A percentile compares a stretch with the other conserved stretches of the same genome.
Evolutionary conservation across 2,329 filamentous ascomycete species (phyloP).

Genomic region (Karstenula rhodostoma): DNA sequence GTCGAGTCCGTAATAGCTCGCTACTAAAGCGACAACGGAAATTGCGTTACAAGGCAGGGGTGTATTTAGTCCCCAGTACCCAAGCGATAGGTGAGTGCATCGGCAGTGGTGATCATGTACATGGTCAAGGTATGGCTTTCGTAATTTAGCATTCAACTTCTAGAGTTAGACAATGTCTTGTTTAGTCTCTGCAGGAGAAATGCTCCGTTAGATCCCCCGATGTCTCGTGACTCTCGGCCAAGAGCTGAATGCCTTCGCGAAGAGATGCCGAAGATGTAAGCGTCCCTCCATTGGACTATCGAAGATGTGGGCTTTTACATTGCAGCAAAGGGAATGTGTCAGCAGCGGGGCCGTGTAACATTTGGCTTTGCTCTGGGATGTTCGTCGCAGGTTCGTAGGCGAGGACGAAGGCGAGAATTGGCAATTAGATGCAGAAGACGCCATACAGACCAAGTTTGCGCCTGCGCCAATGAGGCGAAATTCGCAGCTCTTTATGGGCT

Average conservation of each 20-base stretch:
- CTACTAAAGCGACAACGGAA: background rate
- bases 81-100: background rate
- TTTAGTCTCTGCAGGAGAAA: constrained; percentile 1
- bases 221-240: background rate
- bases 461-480: constrained; percentile 26
- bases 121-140: background rate
- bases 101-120: background rate
- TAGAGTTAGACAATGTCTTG: constrained; percentile 4
- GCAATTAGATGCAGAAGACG: constrained; percentile 15
- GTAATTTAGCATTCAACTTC: constrained; percentile 5
- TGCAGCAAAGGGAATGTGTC: constrained; percentile 1
- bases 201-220: background rate
- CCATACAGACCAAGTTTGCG: constrained; percentile 21
- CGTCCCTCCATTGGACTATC: background rate
- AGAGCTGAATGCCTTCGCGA: background rate
- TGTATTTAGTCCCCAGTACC: background rate
- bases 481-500: constrained; percentile 17
- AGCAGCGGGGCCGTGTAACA: constrained; percentile 8
- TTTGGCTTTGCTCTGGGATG: constrained; percentile 1
- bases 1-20: constrained; percentile 2
- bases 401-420: constrained; percentile 3
- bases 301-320: background rate
- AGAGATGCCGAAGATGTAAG: background rate
- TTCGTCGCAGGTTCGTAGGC: constrained; percentile 19
- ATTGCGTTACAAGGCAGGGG: background rate